Conservation (phyloP, 2,329 filamentous ascomycete species). For the Ambrosiella cleistominuta region DNA sequence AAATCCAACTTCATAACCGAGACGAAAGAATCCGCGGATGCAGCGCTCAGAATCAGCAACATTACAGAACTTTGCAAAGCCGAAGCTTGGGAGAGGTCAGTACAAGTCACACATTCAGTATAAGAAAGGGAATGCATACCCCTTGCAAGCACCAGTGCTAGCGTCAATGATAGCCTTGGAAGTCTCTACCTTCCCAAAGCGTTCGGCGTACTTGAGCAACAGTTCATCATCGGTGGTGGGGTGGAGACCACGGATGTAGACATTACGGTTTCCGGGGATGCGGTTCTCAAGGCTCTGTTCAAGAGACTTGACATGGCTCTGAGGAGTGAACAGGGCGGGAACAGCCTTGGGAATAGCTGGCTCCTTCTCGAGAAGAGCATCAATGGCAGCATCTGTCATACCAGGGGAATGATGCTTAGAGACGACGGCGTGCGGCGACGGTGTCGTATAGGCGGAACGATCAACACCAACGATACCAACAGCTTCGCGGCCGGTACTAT, state of each 20-base stretch:
- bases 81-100: conserved; percentile 50
- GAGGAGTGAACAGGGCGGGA: conserved; percentile 71
- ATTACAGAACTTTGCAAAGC: conserved; percentile 88
- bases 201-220: conserved; percentile 61
- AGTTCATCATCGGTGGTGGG: conserved; percentile 90
- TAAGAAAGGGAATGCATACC: conserved; percentile 37
- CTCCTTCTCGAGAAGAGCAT: conserved; percentile 53
- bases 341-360: conserved; percentile 76
- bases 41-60: conserved; percentile 83
- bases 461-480: conserved; percentile 36
- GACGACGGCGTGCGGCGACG: conserved; percentile 41
- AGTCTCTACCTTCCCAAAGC: conserved; percentile 87
- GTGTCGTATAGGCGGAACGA: conserved; percentile 47
- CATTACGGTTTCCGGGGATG: conserved; percentile 80
- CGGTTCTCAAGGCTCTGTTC: conserved; percentile 91
- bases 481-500: conserved; percentile 39
- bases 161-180: conserved; percentile 98
- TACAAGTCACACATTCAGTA: neutral
- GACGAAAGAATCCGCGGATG: conserved; percentile 84
- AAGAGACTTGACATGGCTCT: conserved; percentile 71
- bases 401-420: conserved; percentile 27
- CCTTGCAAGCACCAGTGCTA: conserved; percentile 84
- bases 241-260: conserved; percentile 92
- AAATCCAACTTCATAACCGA: conserved; percentile 95
- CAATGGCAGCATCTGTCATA: conserved; percentile 34